Percentiles rank a stretch among this genome's conserved stretches.
These are phyloP conservation scores for Testicularia cyperi DNA, from an alignment of 1,284 basidiomycete genomes.

Conservation along the genomic window DNA sequence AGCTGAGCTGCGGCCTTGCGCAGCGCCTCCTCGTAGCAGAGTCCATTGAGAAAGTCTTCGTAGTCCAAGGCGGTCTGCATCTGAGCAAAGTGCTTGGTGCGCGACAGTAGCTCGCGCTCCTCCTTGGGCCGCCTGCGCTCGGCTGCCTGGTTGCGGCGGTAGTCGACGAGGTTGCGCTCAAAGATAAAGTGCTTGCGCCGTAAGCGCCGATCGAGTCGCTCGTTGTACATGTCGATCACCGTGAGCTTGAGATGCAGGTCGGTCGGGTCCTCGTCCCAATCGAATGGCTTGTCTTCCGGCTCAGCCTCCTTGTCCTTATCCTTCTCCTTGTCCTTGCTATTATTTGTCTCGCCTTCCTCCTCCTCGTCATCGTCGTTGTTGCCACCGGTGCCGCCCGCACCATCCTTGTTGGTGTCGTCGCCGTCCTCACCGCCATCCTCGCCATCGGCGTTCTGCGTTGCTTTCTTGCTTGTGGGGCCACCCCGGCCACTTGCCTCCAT, in stretches of 20 bases:
- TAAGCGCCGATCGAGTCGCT: constrained; percentile 82
- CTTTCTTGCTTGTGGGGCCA: constrained; percentile 55
- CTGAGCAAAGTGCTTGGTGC: constrained; percentile 87
- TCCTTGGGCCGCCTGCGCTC: constrained; percentile 90
- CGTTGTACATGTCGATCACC: constrained; percentile 87
- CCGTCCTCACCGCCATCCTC: constrained; percentile 8
- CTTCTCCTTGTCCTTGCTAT: constrained; percentile 44
- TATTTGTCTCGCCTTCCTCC: constrained; percentile 22
- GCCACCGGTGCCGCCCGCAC: constrained; percentile 69
- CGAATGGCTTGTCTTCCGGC: constrained; percentile 50
- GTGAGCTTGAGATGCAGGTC: constrained; percentile 89
- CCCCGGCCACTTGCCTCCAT: constrained; percentile 69
- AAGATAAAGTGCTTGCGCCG: constrained; percentile 90
- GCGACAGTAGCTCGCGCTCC: constrained; percentile 84
- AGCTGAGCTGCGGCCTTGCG: constrained; percentile 49
- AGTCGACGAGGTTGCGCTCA: constrained; percentile 85
- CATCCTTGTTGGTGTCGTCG: constrained; percentile 2
- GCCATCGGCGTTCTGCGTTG: constrained; percentile 30
- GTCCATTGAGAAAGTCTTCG: constrained; percentile 81
- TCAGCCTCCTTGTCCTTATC: constrained; percentile 39
- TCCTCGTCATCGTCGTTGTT: constrained; percentile 32
- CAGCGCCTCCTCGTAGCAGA: constrained; percentile 65
- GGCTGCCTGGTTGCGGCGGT: constrained; percentile 78
- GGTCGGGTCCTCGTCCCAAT: constrained; percentile 72
- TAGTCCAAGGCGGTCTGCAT: constrained; percentile 90